These are phyloP conservation scores for Circinella minor DNA, from an alignment of 371 early-diverging fungal genomes.

Conservation along the genomic window DNA sequence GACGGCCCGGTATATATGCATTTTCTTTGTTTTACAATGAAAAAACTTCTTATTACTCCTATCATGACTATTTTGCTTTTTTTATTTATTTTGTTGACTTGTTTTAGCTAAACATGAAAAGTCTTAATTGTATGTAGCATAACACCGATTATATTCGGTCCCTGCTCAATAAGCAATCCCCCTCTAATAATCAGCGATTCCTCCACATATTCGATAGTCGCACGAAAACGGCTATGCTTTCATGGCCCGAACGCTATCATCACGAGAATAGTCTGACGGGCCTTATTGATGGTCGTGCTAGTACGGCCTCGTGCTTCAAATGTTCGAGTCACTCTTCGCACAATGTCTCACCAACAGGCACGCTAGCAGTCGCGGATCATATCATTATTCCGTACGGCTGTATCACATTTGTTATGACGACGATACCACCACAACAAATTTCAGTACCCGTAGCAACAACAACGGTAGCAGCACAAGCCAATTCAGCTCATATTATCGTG, in stretches of 20 bases:
- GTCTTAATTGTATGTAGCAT: not conserved
- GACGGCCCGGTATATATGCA: conserved; percentile 11
- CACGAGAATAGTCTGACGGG: conserved; percentile 11
- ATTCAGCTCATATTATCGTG: not conserved
- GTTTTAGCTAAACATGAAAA: no score
- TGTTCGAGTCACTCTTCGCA: conserved; percentile 27
- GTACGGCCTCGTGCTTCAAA: conserved; percentile 29
- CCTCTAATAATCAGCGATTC: conserved; percentile 15
- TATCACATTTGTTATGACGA: conserved; percentile 32
- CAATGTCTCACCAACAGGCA: conserved; percentile 10
- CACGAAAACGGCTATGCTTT: conserved; percentile 33
- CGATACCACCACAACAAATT: not conserved
- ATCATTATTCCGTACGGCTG: conserved; percentile 43
- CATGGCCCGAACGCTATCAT: conserved; percentile 35
- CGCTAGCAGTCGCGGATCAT: conserved; percentile 23
- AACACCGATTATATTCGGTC: not conserved
- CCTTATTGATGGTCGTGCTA: not conserved
- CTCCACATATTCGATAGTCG: conserved; percentile 39
- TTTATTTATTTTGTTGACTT: not conserved
- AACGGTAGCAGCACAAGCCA: not conserved
- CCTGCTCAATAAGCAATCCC: not conserved
- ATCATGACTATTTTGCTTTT: conserved; percentile 2
- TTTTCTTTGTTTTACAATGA: not conserved
- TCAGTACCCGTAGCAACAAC: not conserved
- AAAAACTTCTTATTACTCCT: no score